Evolutionary conservation across 768 basidiomycete genomes (phyloP).

Genomic region (Phaffia australis): DNA sequence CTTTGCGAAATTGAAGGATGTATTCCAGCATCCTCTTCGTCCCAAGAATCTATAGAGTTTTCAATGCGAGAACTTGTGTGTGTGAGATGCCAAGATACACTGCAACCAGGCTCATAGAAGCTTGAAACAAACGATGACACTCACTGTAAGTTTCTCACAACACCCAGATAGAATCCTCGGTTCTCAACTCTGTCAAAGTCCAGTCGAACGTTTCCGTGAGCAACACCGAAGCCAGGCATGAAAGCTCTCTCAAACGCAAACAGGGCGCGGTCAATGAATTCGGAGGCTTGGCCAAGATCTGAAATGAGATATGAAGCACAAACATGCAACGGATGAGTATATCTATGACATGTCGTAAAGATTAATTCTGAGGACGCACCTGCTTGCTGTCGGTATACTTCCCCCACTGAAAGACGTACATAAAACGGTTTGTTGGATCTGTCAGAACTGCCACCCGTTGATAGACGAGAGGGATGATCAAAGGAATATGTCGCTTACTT

Average conservation of each 20-base stretch:
- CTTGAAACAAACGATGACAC: constrained; percentile 30
- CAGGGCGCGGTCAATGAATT: constrained; percentile 81
- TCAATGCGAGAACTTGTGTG: neutral
- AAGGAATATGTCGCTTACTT: constrained; percentile 21
- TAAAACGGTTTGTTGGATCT: neutral
- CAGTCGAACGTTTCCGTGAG: constrained; percentile 65
- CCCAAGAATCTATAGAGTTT: constrained; percentile 55
- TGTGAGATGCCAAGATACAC: neutral
- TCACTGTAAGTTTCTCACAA: constrained; percentile 72
- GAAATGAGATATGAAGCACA: neutral
- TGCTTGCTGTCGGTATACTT: constrained; percentile 30
- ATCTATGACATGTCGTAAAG: neutral
- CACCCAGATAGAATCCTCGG: constrained; percentile 76
- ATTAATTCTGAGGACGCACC: constrained; percentile 7
- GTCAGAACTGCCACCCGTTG: too few relatives aligned
- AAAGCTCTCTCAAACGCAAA: constrained; percentile 89
- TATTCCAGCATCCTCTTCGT: constrained; percentile 76
- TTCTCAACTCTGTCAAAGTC: constrained; percentile 89
- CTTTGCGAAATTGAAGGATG: constrained; percentile 84
- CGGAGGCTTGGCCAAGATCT: constrained; percentile 76
- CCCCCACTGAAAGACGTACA: constrained; percentile 7
- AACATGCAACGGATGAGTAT: neutral
- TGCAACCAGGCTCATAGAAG: neutral
- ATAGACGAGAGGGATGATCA: neutral
- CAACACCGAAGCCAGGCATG: constrained; percentile 73